These are phyloP conservation scores for Suillus luteus DNA, from an alignment of 768 basidiomycete species.

Conservation along the genomic window DNA sequence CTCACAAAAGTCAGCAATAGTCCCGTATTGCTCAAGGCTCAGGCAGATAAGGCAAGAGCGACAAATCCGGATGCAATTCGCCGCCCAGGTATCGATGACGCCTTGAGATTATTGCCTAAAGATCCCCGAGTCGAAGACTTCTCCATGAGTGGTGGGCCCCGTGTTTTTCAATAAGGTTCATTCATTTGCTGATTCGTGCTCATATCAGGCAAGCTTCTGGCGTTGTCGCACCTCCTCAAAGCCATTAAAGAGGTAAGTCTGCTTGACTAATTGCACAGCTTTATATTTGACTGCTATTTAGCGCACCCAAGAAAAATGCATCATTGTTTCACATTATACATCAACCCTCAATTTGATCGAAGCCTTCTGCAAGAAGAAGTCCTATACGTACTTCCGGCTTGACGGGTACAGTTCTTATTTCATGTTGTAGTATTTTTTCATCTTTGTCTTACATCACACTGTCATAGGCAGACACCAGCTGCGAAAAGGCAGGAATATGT, in stretches of 20 bases:
- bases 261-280: background rate
- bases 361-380: constrained; percentile 73
- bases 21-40: constrained; percentile 83
- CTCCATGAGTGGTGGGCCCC: constrained; percentile 68
- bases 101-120: constrained; percentile 61
- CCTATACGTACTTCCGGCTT: constrained; percentile 79
- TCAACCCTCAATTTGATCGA: constrained; percentile 92
- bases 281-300: constrained; percentile 29
- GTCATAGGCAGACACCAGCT: constrained; percentile 66
- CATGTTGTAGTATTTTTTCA: background rate
- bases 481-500: constrained; percentile 85
- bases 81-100: constrained; percentile 56
- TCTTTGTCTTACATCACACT: background rate
- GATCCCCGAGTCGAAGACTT: constrained; percentile 67
- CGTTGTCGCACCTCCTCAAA: constrained; percentile 64
- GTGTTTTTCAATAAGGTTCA: background rate
- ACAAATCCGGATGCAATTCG: constrained; percentile 45
- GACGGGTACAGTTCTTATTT: constrained; percentile 64
- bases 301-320: constrained; percentile 90
- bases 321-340: constrained; percentile 96
- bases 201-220: constrained; percentile 68
- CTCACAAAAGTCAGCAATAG: constrained; percentile 93
- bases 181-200: constrained; percentile 10
- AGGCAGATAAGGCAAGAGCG: constrained; percentile 59
- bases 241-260: constrained; percentile 54